Percentiles rank a stretch among this genome's conserved stretches.
Conservation (phyloP, 2,329 filamentous ascomycete genomes). For the Dendryphion nanum region DNA sequence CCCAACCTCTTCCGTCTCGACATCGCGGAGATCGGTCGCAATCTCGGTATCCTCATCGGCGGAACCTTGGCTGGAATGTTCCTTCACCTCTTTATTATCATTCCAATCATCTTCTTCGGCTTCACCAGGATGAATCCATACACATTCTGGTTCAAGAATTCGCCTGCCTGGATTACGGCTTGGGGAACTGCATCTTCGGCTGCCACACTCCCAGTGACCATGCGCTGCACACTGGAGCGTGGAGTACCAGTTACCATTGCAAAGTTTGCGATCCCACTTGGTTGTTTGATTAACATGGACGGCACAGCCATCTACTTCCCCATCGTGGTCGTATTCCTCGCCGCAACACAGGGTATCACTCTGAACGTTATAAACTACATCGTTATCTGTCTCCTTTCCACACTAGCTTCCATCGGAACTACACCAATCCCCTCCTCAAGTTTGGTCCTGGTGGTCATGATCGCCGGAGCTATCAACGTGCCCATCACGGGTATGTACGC, state of each 20-base stretch:
- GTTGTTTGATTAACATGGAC: conserved; percentile 54
- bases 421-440: conserved; percentile 55
- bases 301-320: conserved; percentile 58
- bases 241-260: conserved; percentile 45
- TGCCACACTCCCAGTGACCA: conserved; percentile 52
- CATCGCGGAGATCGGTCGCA: conserved; percentile 48
- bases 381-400: conserved; percentile 50
- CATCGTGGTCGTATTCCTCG: conserved; percentile 53
- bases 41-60: conserved; percentile 52
- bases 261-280: conserved; percentile 51
- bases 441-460: conserved; percentile 54
- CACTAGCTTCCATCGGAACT: conserved; percentile 53
- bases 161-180: conserved; percentile 54
- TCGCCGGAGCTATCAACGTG: conserved; percentile 47
- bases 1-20: conserved; percentile 53
- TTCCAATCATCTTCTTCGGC: conserved; percentile 38
- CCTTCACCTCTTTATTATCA: conserved; percentile 48
- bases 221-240: conserved; percentile 41
- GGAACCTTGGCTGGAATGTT: conserved; percentile 48
- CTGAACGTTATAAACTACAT: conserved; percentile 49
- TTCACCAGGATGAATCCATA: conserved; percentile 49
- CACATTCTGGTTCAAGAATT: conserved; percentile 48
- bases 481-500: conserved; percentile 52
- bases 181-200: conserved; percentile 56
- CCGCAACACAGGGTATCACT: conserved; percentile 49